Base-by-base conservation (phyloP, 345 rosid species). In the Sisymbrium altissimum region DNA sequence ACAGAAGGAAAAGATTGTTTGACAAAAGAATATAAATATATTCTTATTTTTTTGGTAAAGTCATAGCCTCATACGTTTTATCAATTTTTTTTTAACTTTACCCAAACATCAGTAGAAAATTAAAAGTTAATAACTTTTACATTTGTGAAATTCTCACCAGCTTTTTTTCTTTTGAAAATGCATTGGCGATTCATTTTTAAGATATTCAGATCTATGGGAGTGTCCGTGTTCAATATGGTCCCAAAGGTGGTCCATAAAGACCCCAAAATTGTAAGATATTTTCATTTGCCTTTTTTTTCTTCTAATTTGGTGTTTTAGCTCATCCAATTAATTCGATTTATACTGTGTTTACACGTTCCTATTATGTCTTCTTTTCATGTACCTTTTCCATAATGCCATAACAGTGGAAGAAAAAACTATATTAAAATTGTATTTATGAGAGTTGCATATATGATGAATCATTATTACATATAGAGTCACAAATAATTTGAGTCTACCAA, bases 201-300 rank as follows among this genome's bases (percentile, higher is more conserved):
- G 43, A 62, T 62, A 50, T 29, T 41, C 46, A 53, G 64, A 72
- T 72, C 45, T 64, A 41, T 59, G 39, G 49, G 29, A 25, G 59
- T 6, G 52, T 29, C 68, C 60, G 68, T 71, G 39, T 39, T 40
- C 15, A 15, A 4, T n/a, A 72, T 63, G 63, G 70, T 40, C 69
- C 62, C 52, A 27, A 60, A 5, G 23, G 2, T 69, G 73, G 45
- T 40, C 15, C 73, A 41, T 30, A 29, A 29, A 12, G 14, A 45
- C 38, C 46, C 27, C 45, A 11, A 53, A 38, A 27, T 15, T 61
- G 50, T 25, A 15, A 15, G 9, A 57, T 59, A 49, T 48, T 46
- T 54, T 35, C 19, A 19, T 69, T 13, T 18, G 33, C 4, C 5
- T n/a, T n/a, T 30, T 32, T 10, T 29, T 8, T 13, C 4, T 64